Evolutionary conservation across 371 early-diverging fungal genomes (phyloP).

Genomic region (Syncephalastrum racemosum): DNA sequence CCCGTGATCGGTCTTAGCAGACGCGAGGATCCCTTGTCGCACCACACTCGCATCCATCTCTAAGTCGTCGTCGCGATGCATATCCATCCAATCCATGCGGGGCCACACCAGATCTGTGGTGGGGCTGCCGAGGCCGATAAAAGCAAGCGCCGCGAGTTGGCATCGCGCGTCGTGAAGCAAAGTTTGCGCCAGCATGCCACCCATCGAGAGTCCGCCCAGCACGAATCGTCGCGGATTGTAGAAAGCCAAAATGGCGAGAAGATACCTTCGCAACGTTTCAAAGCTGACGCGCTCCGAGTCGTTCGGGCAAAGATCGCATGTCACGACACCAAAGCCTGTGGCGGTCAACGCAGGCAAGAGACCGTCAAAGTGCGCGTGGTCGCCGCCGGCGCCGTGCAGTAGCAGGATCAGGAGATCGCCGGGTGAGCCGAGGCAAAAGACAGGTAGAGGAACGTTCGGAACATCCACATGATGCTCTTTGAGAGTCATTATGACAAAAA

Average conservation of each 20-base stretch:
- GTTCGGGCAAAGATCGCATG: constrained; percentile 20
- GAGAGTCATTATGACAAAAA: too few relatives aligned
- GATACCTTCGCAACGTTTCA: too few relatives aligned
- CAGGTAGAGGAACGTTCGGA: too few relatives aligned
- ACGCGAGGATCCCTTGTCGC: constrained; percentile 17
- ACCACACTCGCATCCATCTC: constrained; percentile 7
- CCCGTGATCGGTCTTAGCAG: constrained; percentile 11
- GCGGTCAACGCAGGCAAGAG: constrained; percentile 14
- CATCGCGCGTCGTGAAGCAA: constrained; percentile 11
- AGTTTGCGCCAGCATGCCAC: constrained; percentile 32
- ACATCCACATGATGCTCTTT: too few relatives aligned
- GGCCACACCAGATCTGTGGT: constrained; percentile 19
- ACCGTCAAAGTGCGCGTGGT: constrained; percentile 28
- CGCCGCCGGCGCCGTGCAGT: constrained; percentile 43
- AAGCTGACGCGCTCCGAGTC: too few relatives aligned
- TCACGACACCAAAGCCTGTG: constrained; percentile 26
- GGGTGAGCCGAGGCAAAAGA: too few relatives aligned
- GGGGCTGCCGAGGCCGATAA: constrained; percentile 30
- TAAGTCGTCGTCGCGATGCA: constrained; percentile 6
- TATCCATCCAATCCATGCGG: constrained; percentile 33
- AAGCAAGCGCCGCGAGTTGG: constrained; percentile 8
- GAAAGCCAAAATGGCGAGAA: too few relatives aligned
- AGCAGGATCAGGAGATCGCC: constrained; percentile 15
- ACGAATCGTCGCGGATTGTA: constrained; percentile 8
- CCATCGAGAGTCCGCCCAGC: constrained; percentile 44